phyloP scores from a whole-genome alignment of 352 stramenopile genomes.

The Phytophthora citrophthora region DNA sequence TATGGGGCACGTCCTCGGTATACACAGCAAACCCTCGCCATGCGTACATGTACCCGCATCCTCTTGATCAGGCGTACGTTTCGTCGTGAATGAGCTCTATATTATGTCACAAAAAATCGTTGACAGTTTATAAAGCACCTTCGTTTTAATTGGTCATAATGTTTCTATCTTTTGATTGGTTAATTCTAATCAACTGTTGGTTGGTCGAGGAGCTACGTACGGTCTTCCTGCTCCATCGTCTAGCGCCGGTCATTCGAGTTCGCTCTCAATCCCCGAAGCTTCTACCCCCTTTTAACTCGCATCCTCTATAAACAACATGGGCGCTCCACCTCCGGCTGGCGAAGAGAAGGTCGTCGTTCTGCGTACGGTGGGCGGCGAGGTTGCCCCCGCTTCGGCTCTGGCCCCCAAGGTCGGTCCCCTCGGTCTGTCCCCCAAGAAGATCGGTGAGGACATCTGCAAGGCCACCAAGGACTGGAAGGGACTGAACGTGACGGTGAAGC shows the following conservation, averaged over 20 bases:
- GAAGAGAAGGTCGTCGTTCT: constrained; percentile 96
- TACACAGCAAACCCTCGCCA: neutral
- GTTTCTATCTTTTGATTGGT: too few species aligned
- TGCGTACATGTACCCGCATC: too few species aligned
- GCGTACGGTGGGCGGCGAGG: constrained; percentile 98
- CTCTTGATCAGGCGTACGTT: neutral
- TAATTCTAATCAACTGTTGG: constrained; percentile 16
- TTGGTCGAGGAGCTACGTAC: constrained; percentile 38
- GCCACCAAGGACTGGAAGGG: constrained; percentile 99
- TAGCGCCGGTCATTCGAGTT: constrained; percentile 38
- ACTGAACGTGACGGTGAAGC: constrained; percentile 99
- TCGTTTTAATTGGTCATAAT: too few species aligned
- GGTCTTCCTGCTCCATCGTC: neutral
- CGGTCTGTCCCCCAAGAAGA: constrained; percentile 99
- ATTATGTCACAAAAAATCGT: too few species aligned
- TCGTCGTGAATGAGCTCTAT: too few species aligned
- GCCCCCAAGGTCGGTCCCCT: constrained; percentile 99
- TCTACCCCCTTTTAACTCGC: constrained; percentile 32
- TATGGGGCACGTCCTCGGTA: constrained; percentile 7
- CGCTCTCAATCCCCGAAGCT: constrained; percentile 46
- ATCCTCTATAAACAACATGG: constrained; percentile 94
- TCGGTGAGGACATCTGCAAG: constrained; percentile 99
- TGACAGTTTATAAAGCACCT: too few species aligned
- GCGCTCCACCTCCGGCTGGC: constrained; percentile 86
- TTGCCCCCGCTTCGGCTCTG: constrained; percentile 98